Base-by-base conservation (phyloP, 768 basidiomycete genomes). In the Termitomyces sp. region DNA sequence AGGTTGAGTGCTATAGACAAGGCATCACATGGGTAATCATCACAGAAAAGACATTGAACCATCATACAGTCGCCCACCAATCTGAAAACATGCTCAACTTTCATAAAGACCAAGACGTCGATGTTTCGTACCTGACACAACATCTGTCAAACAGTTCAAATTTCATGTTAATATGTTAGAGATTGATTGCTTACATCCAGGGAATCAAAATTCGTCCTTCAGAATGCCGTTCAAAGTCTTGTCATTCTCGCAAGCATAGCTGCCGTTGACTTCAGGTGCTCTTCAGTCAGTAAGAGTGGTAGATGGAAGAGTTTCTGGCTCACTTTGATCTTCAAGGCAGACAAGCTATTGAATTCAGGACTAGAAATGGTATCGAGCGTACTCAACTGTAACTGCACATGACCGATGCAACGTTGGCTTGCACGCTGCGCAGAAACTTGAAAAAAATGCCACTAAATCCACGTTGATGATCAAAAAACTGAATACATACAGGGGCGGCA, bases 141-240 rank as follows among this genome's bases (percentile, higher is more conserved):
- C 69, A 56, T 76, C 80, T 81, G 44, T 19, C 16, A 23, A 19
- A 50, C 6, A 23, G 10, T 45, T 8, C 7, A 11, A 17, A n/a
- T 43, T 12, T 34, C 12, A 64, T 17, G 6, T 16, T 5, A 35
- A 59, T 12, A 59, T 19, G 41, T 8, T 6, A 23, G 11, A 49
- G 52, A 16, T 4, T 5, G 49, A 27, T n/a, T 35, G 68, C 78
- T 63, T 58, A 83, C 82, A 85, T 59, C 84, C 84, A 47, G 83
- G 82, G 71, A 88, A 89, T 2, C 79, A 84, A 50, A 83, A 77
- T 63, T 89, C 85, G 35, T 75, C 72, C 67, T 89, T 88, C 49
- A 88, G 66, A 3, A 87, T 68, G n/a, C 78, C 79, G 55, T 84
- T 86, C 54, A 86, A 64, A 21, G 73, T 72, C 59, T 81, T 79